Evolutionary conservation across 352 stramenopile genomes (phyloP).

Genomic region (Globisporangium canariense): DNA sequence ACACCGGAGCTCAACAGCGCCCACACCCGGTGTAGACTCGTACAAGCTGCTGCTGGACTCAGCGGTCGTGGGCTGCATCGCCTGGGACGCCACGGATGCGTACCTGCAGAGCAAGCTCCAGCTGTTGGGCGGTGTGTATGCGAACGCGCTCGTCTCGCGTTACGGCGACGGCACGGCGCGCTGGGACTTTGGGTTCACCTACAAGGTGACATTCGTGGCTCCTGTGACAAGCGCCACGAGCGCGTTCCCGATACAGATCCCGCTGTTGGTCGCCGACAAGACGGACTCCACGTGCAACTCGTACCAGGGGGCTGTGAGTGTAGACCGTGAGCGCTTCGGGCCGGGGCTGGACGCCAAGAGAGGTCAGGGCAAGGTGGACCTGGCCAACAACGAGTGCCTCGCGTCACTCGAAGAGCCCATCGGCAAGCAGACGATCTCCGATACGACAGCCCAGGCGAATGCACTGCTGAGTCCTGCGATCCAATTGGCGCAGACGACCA

Average conservation of each 20-base stretch:
- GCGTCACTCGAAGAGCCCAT: constrained; percentile 36
- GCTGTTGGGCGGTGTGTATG: constrained; percentile 26
- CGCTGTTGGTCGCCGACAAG: constrained; percentile 7
- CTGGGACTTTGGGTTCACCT: constrained; percentile 77
- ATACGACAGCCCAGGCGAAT: constrained; percentile 26
- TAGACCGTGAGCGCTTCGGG: constrained; percentile 44
- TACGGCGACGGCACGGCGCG: constrained; percentile 49
- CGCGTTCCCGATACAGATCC: constrained; percentile 31
- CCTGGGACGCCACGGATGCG: constrained; percentile 23
- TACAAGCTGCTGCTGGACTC: constrained; percentile 29
- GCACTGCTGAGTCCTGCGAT: constrained; percentile 32
- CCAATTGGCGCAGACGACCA: constrained; percentile 38
- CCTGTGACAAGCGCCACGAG: constrained; percentile 32
- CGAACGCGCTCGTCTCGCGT: constrained; percentile 23
- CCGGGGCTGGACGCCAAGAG: constrained; percentile 45
- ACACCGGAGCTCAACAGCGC: constrained; percentile 20
- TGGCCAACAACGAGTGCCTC: constrained; percentile 51
- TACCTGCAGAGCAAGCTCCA: constrained; percentile 29
- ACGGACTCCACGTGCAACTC: constrained; percentile 27
- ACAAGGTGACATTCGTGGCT: constrained; percentile 51
- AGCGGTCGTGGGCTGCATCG: constrained; percentile 32
- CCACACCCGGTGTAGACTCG: constrained; percentile 7
- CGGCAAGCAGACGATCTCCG: constrained; percentile 41
- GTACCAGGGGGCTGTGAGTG: constrained; percentile 24
- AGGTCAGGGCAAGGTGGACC: constrained; percentile 52